Evolutionary conservation across 2,329 filamentous ascomycete species (phyloP).

Genomic region (Paraphoma chrysanthemicola): DNA sequence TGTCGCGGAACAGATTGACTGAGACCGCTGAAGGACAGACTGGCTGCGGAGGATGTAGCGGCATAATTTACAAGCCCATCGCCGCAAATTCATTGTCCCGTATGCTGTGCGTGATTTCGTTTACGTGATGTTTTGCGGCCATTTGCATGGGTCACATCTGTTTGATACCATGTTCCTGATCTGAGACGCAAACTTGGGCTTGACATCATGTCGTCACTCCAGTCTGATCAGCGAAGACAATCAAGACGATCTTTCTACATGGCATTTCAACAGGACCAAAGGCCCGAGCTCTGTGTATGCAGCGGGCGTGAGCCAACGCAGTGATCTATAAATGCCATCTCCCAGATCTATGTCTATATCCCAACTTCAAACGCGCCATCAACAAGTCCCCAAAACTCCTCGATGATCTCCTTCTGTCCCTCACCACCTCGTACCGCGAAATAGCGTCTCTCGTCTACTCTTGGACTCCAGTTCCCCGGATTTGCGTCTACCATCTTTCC

Average conservation of each 20-base stretch:
- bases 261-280: no score
- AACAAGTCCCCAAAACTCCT: constrained; percentile 58
- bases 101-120: not conserved
- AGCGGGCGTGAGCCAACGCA: no score
- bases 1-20: constrained; percentile 30
- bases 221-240: not conserved
- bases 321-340: not conserved
- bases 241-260: no score
- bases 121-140: constrained; percentile 6
- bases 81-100: constrained; percentile 21
- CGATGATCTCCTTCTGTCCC: constrained; percentile 54
- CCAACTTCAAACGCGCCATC: constrained; percentile 55
- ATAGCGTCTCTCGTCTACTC: constrained; percentile 65
- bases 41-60: constrained; percentile 31
- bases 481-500: constrained; percentile 76
- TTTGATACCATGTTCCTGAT: no score
- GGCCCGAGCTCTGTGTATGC: no score
- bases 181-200: no score
- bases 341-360: constrained; percentile 10
- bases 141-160: no score
- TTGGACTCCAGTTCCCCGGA: constrained; percentile 71
- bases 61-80: constrained; percentile 39
- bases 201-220: no score
- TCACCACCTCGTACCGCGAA: constrained; percentile 55
- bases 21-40: constrained; percentile 35